phyloP scores from a whole-genome alignment of 306 rosid genomes.

The Arachis stenosperma region DNA sequence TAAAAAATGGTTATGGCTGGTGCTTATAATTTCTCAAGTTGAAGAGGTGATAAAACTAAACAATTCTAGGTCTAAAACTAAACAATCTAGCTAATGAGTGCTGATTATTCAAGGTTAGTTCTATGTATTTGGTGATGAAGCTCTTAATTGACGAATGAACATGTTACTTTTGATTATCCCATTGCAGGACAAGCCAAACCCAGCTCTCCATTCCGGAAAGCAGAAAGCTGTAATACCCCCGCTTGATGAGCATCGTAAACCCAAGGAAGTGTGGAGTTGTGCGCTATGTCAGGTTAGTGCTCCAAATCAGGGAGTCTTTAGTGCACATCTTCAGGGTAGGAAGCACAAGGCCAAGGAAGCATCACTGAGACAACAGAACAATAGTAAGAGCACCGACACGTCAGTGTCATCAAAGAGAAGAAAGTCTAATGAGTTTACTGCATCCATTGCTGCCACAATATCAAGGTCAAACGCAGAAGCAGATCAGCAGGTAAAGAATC shows the following conservation, averaged over 20 bases:
- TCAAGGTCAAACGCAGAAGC: constrained; percentile 31
- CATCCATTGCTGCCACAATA: constrained; percentile 1
- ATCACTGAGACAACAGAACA: constrained; percentile 26
- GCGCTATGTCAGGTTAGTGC: constrained; percentile 54
- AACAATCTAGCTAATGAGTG: not conserved
- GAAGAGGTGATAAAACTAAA: not conserved
- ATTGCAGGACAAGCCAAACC: constrained; percentile 67
- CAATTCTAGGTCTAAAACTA: not conserved
- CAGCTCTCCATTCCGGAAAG: constrained; percentile 41
- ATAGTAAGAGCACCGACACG: constrained; percentile 20
- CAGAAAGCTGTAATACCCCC: constrained; percentile 45
- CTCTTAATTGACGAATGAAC: constrained; percentile 22
- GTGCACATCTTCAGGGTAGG: constrained; percentile 62
- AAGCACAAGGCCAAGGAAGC: constrained; percentile 68
- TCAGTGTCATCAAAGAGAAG: constrained; percentile 20
- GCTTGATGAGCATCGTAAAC: constrained; percentile 31
- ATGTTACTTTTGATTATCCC: constrained; percentile 36
- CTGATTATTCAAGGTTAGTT: not conserved
- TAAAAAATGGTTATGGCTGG: not conserved
- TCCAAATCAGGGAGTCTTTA: constrained; percentile 42
- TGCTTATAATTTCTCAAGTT: not conserved
- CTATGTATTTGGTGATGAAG: not conserved
- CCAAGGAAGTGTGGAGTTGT: constrained; percentile 67
- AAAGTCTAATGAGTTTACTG: constrained; percentile 24
- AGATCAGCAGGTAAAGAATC: constrained; percentile 19